Conservation (phyloP, 2,329 filamentous ascomycete species). For the Verticillium dahliae region DNA sequence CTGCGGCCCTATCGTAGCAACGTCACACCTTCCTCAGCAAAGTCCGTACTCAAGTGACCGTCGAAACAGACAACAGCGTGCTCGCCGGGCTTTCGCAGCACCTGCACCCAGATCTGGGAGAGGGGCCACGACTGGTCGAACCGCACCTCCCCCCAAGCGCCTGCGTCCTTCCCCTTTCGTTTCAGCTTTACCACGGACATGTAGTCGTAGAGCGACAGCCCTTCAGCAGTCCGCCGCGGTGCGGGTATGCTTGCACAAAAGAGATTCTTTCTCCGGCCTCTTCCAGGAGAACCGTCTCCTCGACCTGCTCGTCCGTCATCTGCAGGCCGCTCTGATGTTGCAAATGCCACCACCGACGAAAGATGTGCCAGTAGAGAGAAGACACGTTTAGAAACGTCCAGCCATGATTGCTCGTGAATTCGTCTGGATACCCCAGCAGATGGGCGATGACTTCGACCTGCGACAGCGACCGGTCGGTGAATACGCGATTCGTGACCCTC, state of each 20-base stretch:
- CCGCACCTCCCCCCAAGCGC: neutral
- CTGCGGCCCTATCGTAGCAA: neutral
- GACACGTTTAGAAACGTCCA: conserved; percentile 5
- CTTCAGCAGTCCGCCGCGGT: conserved; percentile 1
- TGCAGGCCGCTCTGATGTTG: neutral
- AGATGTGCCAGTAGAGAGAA: conserved; percentile 4
- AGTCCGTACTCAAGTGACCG: conserved; percentile 3
- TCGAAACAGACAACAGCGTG: conserved; percentile 1
- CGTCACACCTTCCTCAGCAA: neutral
- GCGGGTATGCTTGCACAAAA: conserved; percentile 3
- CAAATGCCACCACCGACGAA: conserved; percentile 3
- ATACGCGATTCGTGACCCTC: conserved; percentile 7
- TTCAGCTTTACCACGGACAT: conserved; percentile 4
- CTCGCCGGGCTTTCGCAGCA: neutral
- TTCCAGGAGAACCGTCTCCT: neutral
- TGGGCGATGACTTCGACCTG: conserved; percentile 5
- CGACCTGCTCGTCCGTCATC: neutral
- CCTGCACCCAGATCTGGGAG: neutral
- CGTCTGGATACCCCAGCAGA: conserved; percentile 5
- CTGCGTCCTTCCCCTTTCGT: neutral
- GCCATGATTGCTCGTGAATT: conserved; percentile 1
- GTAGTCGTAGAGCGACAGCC: conserved; percentile 5
- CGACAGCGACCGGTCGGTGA: conserved; percentile 6
- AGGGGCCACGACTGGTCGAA: neutral
- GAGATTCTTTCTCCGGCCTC: conserved; percentile 1